Evolutionary conservation across 495 filamentous ascomycete species (phyloP).

Genomic region (Tetracladium marchalianum): DNA sequence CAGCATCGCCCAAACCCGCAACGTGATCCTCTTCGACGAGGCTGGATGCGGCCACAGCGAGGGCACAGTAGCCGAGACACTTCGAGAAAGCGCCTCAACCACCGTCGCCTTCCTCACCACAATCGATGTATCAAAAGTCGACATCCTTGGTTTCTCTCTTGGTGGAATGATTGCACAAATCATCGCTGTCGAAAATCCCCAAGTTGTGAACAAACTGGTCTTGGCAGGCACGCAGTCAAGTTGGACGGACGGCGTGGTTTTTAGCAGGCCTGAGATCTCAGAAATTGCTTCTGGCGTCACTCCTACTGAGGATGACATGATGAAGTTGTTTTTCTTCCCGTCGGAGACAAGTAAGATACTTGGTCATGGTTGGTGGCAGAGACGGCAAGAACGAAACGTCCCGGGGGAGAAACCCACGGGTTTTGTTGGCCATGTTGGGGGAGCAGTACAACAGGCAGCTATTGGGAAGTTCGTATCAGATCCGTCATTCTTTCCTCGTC

Average conservation of each 20-base stretch:
- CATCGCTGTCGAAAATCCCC: slow-evolving; percentile 16
- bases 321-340: slow-evolving; percentile 1
- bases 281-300: not conserved
- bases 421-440: too few species aligned
- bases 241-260: not conserved
- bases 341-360: not conserved
- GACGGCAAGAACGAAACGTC: not conserved
- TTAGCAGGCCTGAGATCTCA: not conserved
- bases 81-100: slow-evolving; percentile 18
- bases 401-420: not conserved
- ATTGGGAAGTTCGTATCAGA: too few species aligned
- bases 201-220: slow-evolving; percentile 14
- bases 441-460: too few species aligned
- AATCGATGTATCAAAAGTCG: slow-evolving; percentile 19
- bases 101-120: slow-evolving; percentile 22
- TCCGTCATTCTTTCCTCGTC: slow-evolving; percentile 5
- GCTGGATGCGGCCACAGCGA: slow-evolving; percentile 20
- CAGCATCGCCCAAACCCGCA: slow-evolving; percentile 13
- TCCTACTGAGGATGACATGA: not conserved
- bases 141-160: slow-evolving; percentile 23
- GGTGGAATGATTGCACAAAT: slow-evolving; percentile 22
- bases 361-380: not conserved
- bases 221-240: slow-evolving; percentile 13
- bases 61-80: slow-evolving; percentile 13
- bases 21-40: slow-evolving; percentile 21